Conservation (phyloP, 1,284 basidiomycete species). For the Pyrrhoderma lamaoense region DNA sequence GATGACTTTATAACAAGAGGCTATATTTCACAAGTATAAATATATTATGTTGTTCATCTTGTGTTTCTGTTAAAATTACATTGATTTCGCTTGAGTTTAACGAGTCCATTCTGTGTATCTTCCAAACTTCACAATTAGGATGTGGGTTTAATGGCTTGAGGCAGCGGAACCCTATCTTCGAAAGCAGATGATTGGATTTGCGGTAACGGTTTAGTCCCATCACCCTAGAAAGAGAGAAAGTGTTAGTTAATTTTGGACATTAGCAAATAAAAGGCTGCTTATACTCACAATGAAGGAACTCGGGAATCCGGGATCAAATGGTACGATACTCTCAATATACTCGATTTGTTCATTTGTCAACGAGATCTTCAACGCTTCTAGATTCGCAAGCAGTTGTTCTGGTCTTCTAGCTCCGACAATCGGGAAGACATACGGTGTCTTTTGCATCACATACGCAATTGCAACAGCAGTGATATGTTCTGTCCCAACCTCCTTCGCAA, state of each 20-base stretch:
- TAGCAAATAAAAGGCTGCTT: not conserved
- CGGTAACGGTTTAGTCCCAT: slow-evolving; percentile 1
- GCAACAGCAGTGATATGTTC: slow-evolving; percentile 27
- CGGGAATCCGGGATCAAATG: slow-evolving; percentile 26
- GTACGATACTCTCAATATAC: slow-evolving; percentile 17
- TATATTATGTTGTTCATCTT: too few relatives aligned
- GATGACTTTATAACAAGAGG: too few relatives aligned
- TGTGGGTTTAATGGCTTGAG: slow-evolving; percentile 4
- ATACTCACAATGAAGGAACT: not conserved
- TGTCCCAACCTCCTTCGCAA: slow-evolving; percentile 33
- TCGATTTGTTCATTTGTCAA: slow-evolving; percentile 22
- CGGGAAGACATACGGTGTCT: slow-evolving; percentile 43
- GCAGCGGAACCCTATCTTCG: slow-evolving; percentile 4
- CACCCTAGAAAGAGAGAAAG: slow-evolving; percentile 7
- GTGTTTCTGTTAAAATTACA: too few relatives aligned
- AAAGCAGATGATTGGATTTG: not conserved
- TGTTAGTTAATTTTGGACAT: not conserved
- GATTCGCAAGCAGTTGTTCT: slow-evolving; percentile 25
- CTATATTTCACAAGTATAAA: too few relatives aligned
- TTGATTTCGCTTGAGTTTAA: too few relatives aligned
- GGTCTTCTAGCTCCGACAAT: slow-evolving; percentile 28
- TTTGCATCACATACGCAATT: slow-evolving; percentile 44
- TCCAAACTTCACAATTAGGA: too few relatives aligned
- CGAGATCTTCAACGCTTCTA: slow-evolving; percentile 23
- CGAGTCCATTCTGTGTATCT: too few relatives aligned